Evolutionary conservation across 2,329 filamentous ascomycete genomes (phyloP).

Genomic region (Arthrobotrys entomopaga): DNA sequence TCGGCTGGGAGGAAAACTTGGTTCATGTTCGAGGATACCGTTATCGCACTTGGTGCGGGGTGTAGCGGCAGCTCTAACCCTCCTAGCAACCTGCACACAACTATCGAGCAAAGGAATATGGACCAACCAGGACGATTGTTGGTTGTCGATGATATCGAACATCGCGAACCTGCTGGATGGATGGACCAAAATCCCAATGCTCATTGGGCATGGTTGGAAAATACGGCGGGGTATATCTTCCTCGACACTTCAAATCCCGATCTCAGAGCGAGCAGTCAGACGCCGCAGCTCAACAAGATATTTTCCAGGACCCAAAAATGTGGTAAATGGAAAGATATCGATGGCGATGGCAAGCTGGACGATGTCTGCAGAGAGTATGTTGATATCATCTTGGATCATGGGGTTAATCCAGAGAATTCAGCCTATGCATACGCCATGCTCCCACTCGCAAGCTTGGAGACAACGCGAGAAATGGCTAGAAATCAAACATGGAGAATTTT

Average conservation of each 20-base stretch:
- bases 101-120: constrained; percentile 40
- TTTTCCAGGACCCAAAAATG: constrained; percentile 22
- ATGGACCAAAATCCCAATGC: constrained; percentile 9
- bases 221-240: constrained; percentile 51
- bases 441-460: constrained; percentile 26
- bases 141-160: constrained; percentile 28
- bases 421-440: constrained; percentile 50
- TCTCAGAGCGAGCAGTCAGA: not conserved
- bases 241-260: constrained; percentile 25
- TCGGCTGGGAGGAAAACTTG: constrained; percentile 46
- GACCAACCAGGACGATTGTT: constrained; percentile 6
- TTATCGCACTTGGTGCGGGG: constrained; percentile 45
- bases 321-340: constrained; percentile 38
- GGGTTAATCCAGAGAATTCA: constrained; percentile 19
- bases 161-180: constrained; percentile 3
- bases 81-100: constrained; percentile 31
- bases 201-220: constrained; percentile 45
- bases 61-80: constrained; percentile 6
- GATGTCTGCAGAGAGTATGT: constrained; percentile 40
- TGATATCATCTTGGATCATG: constrained; percentile 38
- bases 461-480: constrained; percentile 6
- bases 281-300: not conserved
- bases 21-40: constrained; percentile 46
- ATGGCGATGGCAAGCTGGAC: constrained; percentile 1
- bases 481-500: constrained; percentile 26